A percentile compares a stretch with the other conserved stretches of the same genome.
Conservation (phyloP, 2,329 filamentous ascomycete genomes). For the Cladobotryum protrusum region DNA sequence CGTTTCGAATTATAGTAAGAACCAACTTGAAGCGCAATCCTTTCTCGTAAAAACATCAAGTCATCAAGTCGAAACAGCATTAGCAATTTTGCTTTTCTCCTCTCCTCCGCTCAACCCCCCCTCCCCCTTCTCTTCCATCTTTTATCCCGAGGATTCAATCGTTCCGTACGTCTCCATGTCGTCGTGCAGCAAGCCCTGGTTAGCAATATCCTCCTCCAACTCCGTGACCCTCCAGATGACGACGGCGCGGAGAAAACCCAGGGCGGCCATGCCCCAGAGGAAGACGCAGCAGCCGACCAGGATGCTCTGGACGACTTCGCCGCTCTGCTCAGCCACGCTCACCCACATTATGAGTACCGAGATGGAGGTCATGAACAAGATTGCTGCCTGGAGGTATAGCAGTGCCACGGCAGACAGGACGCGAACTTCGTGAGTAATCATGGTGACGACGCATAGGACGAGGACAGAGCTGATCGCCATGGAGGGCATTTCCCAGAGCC, state of each 20-base stretch:
- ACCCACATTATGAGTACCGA: constrained; percentile 18
- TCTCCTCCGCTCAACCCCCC: too few relatives aligned
- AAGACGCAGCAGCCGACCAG: constrained; percentile 22
- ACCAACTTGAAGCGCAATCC: too few relatives aligned
- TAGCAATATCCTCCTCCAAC: background rate
- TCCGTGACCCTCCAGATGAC: constrained; percentile 21
- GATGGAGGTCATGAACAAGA: constrained; percentile 18
- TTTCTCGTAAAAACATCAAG: too few relatives aligned
- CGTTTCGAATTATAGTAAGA: background rate
- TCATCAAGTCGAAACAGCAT: too few relatives aligned
- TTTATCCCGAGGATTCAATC: background rate
- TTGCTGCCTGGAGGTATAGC: constrained; percentile 22
- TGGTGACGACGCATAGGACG: constrained; percentile 18
- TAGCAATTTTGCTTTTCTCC: too few relatives aligned
- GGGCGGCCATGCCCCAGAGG: constrained; percentile 22
- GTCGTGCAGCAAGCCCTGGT: background rate
- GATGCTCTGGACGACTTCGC: constrained; percentile 18
- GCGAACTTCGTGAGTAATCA: constrained; percentile 22
- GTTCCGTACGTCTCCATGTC: background rate
- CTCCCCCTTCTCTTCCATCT: too few relatives aligned
- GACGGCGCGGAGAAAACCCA: constrained; percentile 24
- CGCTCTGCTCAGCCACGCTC: constrained; percentile 18
- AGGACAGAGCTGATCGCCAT: constrained; percentile 15
- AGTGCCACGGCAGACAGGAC: constrained; percentile 21
- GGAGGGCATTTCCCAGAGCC: constrained; percentile 22